phyloP scores from a whole-genome alignment of 108 stramenopile species.

The Thalassiosira profunda region DNA sequence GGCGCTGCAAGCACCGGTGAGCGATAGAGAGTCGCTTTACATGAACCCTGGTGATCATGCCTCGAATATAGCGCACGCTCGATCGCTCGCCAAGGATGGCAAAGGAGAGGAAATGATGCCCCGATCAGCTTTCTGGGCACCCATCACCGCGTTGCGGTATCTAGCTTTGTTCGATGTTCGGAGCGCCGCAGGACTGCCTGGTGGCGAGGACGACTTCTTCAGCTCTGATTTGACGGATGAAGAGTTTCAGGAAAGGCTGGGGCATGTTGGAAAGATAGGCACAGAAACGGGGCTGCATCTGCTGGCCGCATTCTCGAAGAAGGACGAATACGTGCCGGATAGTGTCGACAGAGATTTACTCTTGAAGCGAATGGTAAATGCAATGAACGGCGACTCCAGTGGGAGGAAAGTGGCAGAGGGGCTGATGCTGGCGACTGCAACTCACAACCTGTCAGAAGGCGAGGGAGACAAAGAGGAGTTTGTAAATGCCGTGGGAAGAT shows the following conservation, averaged over 20 bases:
- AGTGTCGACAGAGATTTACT: slow-evolving; percentile 57
- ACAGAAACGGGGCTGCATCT: slow-evolving; percentile 39
- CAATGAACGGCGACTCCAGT: slow-evolving; percentile 75
- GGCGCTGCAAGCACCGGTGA: slow-evolving; percentile 94
- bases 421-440: slow-evolving; percentile 60
- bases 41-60: too few species aligned
- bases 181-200: too few species aligned
- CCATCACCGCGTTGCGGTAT: slow-evolving; percentile 93
- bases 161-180: slow-evolving; percentile 74
- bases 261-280: slow-evolving; percentile 57
- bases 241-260: slow-evolving; percentile 67
- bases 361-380: slow-evolving; percentile 68
- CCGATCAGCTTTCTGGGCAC: slow-evolving; percentile 86
- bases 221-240: slow-evolving; percentile 89
- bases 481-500: slow-evolving; percentile 60
- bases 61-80: slow-evolving; percentile 54
- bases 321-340: slow-evolving; percentile 91
- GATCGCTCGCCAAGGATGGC: slow-evolving; percentile 31
- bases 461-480: slow-evolving; percentile 57
- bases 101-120: slow-evolving; percentile 94
- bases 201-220: slow-evolving; percentile 95
- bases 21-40: slow-evolving; percentile 80
- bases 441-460: slow-evolving; percentile 81
- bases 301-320: slow-evolving; percentile 84
- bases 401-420: slow-evolving; percentile 34